These are phyloP conservation scores for Sporothrix pallida DNA, from an alignment of 2,329 filamentous ascomycete species.

Conservation along the genomic window DNA sequence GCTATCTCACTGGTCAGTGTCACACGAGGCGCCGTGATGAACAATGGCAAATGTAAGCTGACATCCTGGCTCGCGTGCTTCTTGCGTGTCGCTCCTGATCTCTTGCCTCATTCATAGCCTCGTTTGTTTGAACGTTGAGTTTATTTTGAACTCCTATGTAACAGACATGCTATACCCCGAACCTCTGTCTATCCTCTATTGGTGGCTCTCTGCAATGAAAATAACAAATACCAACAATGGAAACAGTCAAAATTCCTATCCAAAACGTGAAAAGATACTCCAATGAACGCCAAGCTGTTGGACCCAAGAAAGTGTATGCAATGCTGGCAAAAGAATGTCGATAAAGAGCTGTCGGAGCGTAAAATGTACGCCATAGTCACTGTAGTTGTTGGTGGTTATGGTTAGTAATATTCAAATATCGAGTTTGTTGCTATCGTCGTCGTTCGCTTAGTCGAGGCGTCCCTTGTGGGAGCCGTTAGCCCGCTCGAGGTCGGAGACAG, in stretches of 20 bases:
- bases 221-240: not conserved
- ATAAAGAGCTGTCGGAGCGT: not conserved
- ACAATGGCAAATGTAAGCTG: not conserved
- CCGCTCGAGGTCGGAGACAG: slow-evolving; percentile 39
- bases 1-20: not conserved
- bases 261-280: not conserved
- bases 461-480: slow-evolving; percentile 39
- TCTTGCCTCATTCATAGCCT: too few relatives aligned
- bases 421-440: not conserved
- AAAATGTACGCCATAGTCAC: not conserved
- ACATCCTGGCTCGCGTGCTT: not conserved
- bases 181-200: not conserved
- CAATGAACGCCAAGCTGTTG: slow-evolving; percentile 11
- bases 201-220: not conserved
- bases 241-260: slow-evolving; percentile 2
- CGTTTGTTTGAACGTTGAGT: not conserved
- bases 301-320: not conserved
- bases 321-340: not conserved
- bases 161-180: not conserved
- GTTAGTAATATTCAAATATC: not conserved
- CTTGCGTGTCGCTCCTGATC: not conserved
- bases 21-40: not conserved
- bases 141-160: not conserved
- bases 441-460: slow-evolving; percentile 33
- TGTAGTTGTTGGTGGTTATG: not conserved